Evolutionary conservation across 805 yeast genomes (phyloP).

Genomic region (Zygosaccharomyces kombuchaensis): DNA sequence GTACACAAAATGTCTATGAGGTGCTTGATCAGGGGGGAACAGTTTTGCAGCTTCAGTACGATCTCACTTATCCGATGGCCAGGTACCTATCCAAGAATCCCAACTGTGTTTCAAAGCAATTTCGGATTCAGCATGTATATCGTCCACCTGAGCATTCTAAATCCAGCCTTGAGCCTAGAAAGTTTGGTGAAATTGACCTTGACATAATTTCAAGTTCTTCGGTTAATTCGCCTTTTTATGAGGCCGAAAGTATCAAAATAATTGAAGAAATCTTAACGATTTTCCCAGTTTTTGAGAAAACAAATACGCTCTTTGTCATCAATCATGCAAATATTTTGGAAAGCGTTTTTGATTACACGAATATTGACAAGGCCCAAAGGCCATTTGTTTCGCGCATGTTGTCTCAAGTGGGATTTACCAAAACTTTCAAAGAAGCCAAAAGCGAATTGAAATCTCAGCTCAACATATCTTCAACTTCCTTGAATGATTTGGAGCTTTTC

Average conservation of each 20-base stretch:
- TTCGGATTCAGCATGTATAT: slow-evolving; percentile 74
- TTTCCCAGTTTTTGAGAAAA: slow-evolving; percentile 62
- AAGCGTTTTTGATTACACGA: slow-evolving; percentile 73
- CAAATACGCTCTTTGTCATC: slow-evolving; percentile 55
- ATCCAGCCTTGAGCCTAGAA: slow-evolving; percentile 66
- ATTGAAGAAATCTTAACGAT: slow-evolving; percentile 64
- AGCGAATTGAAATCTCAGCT: slow-evolving; percentile 57
- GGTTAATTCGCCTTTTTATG: slow-evolving; percentile 52
- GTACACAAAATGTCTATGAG: slow-evolving; percentile 66
- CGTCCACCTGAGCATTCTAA: slow-evolving; percentile 52
- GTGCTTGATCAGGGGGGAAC: slow-evolving; percentile 82
- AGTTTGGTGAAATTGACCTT: slow-evolving; percentile 79
- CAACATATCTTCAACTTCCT: slow-evolving; percentile 72
- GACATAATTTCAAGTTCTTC: slow-evolving; percentile 60
- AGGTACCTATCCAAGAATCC: slow-evolving; percentile 67
- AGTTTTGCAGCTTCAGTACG: slow-evolving; percentile 84
- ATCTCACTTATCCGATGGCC: slow-evolving; percentile 86
- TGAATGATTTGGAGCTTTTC: slow-evolving; percentile 76
- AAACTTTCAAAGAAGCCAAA: slow-evolving; percentile 55
- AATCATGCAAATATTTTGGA: slow-evolving; percentile 81
- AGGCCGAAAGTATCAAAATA: slow-evolving; percentile 85
- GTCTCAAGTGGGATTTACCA: slow-evolving; percentile 73
- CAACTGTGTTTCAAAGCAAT: slow-evolving; percentile 48
- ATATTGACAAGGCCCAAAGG: slow-evolving; percentile 69
- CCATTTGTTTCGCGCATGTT: slow-evolving; percentile 62